phyloP scores from a whole-genome alignment of 2,329 filamentous ascomycete genomes.

The Cryphonectria japonica region DNA sequence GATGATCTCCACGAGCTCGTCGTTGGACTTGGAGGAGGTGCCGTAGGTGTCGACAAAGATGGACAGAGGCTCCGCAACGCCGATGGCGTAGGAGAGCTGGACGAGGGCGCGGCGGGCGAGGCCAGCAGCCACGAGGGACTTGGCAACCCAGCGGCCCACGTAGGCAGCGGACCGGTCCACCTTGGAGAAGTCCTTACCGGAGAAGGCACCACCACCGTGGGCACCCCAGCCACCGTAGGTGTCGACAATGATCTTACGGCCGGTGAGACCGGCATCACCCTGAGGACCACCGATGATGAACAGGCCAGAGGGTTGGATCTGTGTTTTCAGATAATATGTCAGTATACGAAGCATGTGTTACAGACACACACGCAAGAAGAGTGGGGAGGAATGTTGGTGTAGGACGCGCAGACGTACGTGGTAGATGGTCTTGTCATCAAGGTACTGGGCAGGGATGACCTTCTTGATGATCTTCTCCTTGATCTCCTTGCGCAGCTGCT shows the following conservation, averaged over 20 bases:
- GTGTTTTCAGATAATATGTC: constrained; percentile 16
- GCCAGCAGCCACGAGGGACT: constrained; percentile 88
- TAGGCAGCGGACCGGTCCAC: constrained; percentile 98
- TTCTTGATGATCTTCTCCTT: constrained; percentile 92
- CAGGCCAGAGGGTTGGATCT: constrained; percentile 94
- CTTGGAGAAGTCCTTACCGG: constrained; percentile 99
- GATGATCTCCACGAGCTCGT: constrained; percentile 95
- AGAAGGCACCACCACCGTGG: constrained; percentile 99
- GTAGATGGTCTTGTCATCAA: constrained; percentile 93
- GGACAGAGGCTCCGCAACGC: constrained; percentile 96
- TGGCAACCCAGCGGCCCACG: constrained; percentile 97
- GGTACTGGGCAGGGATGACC: constrained; percentile 88
- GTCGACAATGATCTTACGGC: constrained; percentile 99
- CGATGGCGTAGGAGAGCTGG: constrained; percentile 99
- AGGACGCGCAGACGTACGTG: constrained; percentile 64
- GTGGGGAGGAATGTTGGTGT: not conserved
- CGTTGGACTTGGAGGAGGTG: constrained; percentile 84
- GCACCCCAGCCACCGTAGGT: constrained; percentile 99
- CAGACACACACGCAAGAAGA: not conserved
- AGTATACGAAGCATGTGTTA: not conserved
- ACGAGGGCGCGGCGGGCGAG: constrained; percentile 92
- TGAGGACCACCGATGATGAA: constrained; percentile 99
- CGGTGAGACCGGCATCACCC: constrained; percentile 97
- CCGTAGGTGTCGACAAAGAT: constrained; percentile 98
- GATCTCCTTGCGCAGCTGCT: constrained; percentile 88